Conservation (phyloP, 2,329 filamentous ascomycete genomes). For the Neofusicoccum sp. region DNA sequence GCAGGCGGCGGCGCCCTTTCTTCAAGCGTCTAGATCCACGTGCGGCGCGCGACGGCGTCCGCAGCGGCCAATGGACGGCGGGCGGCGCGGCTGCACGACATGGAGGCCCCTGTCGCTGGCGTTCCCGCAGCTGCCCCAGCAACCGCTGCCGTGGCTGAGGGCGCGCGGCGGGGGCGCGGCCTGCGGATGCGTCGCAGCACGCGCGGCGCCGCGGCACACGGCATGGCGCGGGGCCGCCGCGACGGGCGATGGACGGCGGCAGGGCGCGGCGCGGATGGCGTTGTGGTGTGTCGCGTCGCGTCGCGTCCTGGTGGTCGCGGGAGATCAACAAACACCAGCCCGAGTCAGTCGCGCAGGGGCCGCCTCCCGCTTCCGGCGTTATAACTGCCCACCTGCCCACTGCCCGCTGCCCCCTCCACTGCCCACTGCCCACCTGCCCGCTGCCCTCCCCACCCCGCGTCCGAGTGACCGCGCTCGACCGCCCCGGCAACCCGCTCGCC, state of each 20-base stretch:
- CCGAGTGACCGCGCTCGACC: too few species aligned
- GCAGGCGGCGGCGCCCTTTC: neutral
- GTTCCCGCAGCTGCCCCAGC: constrained; percentile 15
- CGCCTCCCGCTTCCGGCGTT: neutral
- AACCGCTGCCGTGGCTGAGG: constrained; percentile 9
- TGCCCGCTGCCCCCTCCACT: neutral
- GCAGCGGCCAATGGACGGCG: constrained; percentile 9
- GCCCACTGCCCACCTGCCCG: neutral
- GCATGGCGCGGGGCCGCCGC: neutral
- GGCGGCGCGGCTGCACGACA: constrained; percentile 10
- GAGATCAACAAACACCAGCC: neutral
- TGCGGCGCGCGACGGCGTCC: neutral
- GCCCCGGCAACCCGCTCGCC: too few species aligned
- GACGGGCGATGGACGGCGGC: too few species aligned
- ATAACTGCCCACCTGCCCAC: too few species aligned
- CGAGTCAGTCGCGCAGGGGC: constrained; percentile 2
- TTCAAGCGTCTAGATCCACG: constrained; percentile 7
- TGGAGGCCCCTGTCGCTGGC: constrained; percentile 9
- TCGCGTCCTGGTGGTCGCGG: neutral
- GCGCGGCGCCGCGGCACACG: neutral
- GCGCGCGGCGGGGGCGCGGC: neutral
- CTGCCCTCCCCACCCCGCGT: too few species aligned
- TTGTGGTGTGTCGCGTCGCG: neutral
- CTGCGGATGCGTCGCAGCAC: neutral
- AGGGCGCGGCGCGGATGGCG: neutral